phyloP scores from a whole-genome alignment of 1,139 yeast species.

The Hanseniaspora uvarum region DNA sequence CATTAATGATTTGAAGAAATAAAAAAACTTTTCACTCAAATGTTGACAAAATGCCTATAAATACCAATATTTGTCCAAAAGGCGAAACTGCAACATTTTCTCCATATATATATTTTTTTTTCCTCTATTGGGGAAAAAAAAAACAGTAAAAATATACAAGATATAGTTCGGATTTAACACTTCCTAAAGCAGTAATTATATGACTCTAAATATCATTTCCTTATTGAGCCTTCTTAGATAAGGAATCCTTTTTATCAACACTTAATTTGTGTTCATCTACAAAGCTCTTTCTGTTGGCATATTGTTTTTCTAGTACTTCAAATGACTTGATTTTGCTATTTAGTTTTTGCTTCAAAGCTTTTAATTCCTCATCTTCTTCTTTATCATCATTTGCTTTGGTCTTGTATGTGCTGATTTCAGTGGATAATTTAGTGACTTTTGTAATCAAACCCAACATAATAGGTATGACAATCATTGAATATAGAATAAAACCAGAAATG shows the following conservation, averaged over 20 bases:
- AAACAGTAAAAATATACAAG: not conserved
- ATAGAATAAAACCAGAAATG: constrained; percentile 59
- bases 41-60: too few relatives aligned
- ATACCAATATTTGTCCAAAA: too few relatives aligned
- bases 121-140: not conserved
- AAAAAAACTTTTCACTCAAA: too few relatives aligned
- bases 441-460: constrained; percentile 48
- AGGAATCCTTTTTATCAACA: not conserved
- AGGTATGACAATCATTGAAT: constrained; percentile 48
- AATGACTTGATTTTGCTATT: constrained; percentile 4
- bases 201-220: too few relatives aligned
- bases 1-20: too few relatives aligned
- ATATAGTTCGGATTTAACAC: not conserved
- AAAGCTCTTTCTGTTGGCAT: constrained; percentile 10
- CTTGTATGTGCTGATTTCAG: constrained; percentile 27
- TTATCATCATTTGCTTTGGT: constrained; percentile 25
- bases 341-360: not conserved
- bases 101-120: not conserved
- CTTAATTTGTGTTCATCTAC: constrained; percentile 5
- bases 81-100: too few relatives aligned
- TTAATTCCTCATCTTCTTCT: constrained; percentile 2
- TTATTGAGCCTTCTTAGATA: constrained; percentile 9
- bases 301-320: constrained; percentile 14
- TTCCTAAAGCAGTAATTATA: not conserved
- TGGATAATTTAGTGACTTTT: constrained; percentile 50